Percentiles rank a stretch among this genome's conserved stretches.
Evolutionary conservation across 495 filamentous ascomycete species (phyloP).

Genomic region (Neurospora sp.): DNA sequence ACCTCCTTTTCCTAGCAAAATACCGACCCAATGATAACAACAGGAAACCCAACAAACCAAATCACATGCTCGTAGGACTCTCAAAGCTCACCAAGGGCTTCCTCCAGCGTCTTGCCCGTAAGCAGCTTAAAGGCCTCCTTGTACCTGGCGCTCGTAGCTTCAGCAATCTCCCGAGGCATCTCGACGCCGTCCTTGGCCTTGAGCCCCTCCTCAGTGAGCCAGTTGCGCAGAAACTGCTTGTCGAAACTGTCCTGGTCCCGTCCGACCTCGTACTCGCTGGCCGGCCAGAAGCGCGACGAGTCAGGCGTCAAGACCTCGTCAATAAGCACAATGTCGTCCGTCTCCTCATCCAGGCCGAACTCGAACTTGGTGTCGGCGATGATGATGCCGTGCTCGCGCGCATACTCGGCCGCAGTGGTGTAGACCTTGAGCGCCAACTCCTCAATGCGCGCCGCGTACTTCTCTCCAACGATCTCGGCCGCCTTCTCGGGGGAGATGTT

Average conservation of each 20-base stretch:
- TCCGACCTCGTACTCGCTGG: slow-evolving; percentile 60
- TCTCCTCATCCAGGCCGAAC: slow-evolving; percentile 60
- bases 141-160: slow-evolving; percentile 48
- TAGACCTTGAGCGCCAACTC: slow-evolving; percentile 64
- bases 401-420: slow-evolving; percentile 62
- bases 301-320: slow-evolving; percentile 89
- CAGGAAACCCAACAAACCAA: neutral
- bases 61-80: neutral
- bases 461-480: slow-evolving; percentile 57
- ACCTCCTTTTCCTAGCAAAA: neutral
- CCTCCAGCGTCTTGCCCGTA: slow-evolving; percentile 33
- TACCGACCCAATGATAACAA: neutral
- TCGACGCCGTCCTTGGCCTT: slow-evolving; percentile 57
- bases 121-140: slow-evolving; percentile 32
- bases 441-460: slow-evolving; percentile 67
- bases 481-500: slow-evolving; percentile 76
- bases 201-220: slow-evolving; percentile 61
- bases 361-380: slow-evolving; percentile 58
- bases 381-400: slow-evolving; percentile 70
- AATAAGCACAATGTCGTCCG: slow-evolving; percentile 68
- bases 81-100: slow-evolving; percentile 19
- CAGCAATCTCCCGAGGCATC: slow-evolving; percentile 56
- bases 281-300: slow-evolving; percentile 82
- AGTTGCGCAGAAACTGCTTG: slow-evolving; percentile 86
- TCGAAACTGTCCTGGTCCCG: slow-evolving; percentile 71